A percentile compares a stretch with the other conserved stretches of the same genome.
phyloP scores from a whole-genome alignment of 208 protist genomes.

The Trypanosoma theileri region DNA sequence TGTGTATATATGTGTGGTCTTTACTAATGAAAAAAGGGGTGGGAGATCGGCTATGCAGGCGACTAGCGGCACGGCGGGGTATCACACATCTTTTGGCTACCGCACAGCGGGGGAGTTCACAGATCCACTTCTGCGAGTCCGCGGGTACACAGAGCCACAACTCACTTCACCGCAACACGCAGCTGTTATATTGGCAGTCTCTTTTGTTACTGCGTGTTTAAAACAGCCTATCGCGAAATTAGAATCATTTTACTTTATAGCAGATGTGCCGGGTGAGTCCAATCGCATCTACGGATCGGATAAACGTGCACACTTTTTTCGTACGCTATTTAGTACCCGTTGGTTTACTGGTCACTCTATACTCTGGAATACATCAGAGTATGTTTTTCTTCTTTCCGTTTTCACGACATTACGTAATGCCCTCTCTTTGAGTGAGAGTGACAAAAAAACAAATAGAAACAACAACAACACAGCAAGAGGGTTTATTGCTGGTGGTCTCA shows the following conservation, averaged over 20 bases:
- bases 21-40: not conserved
- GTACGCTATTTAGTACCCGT: slow-evolving; percentile 54
- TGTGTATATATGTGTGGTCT: no score
- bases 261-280: slow-evolving; percentile 73
- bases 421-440: slow-evolving; percentile 5
- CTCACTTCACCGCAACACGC: slow-evolving; percentile 51
- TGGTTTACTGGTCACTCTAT: slow-evolving; percentile 67
- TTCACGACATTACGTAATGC: slow-evolving; percentile 41
- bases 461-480: slow-evolving; percentile 24
- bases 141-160: slow-evolving; percentile 69
- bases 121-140: slow-evolving; percentile 52
- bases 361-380: slow-evolving; percentile 32
- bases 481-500: slow-evolving; percentile 54
- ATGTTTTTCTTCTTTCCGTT: slow-evolving; percentile 41
- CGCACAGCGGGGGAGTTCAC: slow-evolving; percentile 43
- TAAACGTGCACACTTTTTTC: slow-evolving; percentile 78
- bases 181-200: slow-evolving; percentile 44
- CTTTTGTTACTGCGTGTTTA: slow-evolving; percentile 35
- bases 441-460: not conserved
- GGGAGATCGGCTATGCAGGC: slow-evolving; percentile 12
- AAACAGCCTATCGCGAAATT: slow-evolving; percentile 54
- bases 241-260: slow-evolving; percentile 76
- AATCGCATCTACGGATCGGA: slow-evolving; percentile 72
- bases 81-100: slow-evolving; percentile 27
- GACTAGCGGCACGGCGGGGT: slow-evolving; percentile 19